Conservation (phyloP, 2,329 filamentous ascomycete species). For the Hymenoscyphus fructigenus region DNA sequence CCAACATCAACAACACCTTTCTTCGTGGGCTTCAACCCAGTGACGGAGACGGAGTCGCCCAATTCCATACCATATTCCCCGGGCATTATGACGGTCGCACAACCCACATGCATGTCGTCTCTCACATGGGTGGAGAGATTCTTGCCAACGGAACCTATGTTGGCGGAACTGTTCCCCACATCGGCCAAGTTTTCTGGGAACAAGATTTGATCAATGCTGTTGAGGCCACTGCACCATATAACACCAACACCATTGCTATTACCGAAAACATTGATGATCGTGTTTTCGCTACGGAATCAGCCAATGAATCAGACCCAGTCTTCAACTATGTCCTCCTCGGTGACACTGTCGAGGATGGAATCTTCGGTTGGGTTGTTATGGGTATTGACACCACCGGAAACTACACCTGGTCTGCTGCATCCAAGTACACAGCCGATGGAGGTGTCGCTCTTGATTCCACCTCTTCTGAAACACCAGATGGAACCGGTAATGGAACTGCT, state of each 20-base stretch:
- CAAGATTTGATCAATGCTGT: constrained; percentile 54
- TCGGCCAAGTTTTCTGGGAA: constrained; percentile 38
- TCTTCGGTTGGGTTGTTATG: constrained; percentile 11
- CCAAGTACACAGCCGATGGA: background rate
- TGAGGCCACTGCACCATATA: constrained; percentile 49
- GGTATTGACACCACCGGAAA: constrained; percentile 10
- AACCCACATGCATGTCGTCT: constrained; percentile 45
- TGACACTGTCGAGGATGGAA: constrained; percentile 8
- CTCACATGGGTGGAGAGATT: constrained; percentile 6
- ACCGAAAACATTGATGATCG: constrained; percentile 50
- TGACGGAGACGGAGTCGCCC: constrained; percentile 41
- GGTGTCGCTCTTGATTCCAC: background rate
- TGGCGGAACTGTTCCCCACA: constrained; percentile 2
- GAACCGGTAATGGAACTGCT: background rate
- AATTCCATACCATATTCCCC: constrained; percentile 44
- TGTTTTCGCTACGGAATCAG: constrained; percentile 47
- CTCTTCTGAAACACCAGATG: too few relatives aligned
- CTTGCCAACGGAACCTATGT: constrained; percentile 9
- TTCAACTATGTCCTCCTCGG: constrained; percentile 49
- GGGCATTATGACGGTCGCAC: constrained; percentile 45
- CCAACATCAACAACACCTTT: constrained; percentile 39
- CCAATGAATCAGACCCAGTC: constrained; percentile 50
- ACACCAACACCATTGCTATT: constrained; percentile 44
- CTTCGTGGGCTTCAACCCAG: constrained; percentile 43
- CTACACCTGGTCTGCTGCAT: background rate